Evolutionary conservation across 1,284 basidiomycete genomes (phyloP).

Genomic region (Papiliotrema laurentii): DNA sequence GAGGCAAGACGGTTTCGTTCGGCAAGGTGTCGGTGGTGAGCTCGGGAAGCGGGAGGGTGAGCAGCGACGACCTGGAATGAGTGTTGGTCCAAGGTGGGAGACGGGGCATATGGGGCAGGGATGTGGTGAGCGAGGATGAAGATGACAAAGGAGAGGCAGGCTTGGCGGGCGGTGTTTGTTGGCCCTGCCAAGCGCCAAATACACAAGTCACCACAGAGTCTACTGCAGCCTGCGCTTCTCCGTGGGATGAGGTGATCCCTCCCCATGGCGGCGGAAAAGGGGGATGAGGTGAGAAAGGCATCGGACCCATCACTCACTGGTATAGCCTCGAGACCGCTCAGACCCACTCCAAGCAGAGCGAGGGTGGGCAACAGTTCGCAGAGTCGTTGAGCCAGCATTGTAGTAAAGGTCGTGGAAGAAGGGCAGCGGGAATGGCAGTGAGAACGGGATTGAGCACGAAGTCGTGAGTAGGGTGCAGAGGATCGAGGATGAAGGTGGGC

Average conservation of each 20-base stretch:
- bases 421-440: not conserved
- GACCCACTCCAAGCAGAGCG: conserved; percentile 22
- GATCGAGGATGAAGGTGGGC: not conserved
- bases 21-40: conserved; percentile 29
- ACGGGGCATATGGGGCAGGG: not conserved
- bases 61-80: conserved; percentile 1
- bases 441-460: not conserved
- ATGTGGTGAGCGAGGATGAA: not conserved
- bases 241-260: no score
- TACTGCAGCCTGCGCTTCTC: not conserved
- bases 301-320: conserved; percentile 23
- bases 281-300: not conserved
- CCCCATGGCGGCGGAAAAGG: not conserved
- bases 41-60: conserved; percentile 3
- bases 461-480: no score
- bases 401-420: not conserved
- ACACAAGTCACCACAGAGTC: not conserved
- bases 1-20: conserved; percentile 13
- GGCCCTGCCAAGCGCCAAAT: no score
- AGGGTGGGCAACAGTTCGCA: conserved; percentile 27
- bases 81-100: not conserved
- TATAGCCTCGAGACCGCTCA: conserved; percentile 25
- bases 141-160: not conserved
- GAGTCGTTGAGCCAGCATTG: not conserved
- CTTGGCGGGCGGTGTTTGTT: no score